Percentiles rank a stretch among this genome's conserved stretches.
These are phyloP conservation scores for Chenopodium berlandieri DNA, from an alignment of 148 eudicot genomes.

Conservation along the genomic window DNA sequence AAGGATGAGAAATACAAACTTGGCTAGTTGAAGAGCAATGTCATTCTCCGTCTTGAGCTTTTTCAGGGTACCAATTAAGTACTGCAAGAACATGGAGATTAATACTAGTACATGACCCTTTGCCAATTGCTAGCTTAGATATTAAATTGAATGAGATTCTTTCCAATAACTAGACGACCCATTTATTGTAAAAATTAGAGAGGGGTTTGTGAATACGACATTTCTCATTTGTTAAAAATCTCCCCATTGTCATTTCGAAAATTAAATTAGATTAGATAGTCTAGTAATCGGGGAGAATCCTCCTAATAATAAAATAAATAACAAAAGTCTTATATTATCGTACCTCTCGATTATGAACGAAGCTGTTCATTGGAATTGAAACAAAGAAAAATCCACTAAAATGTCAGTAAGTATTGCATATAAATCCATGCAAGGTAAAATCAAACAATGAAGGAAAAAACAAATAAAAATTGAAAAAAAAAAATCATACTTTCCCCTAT, in stretches of 20 bases:
- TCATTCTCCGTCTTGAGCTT: conserved; percentile 70
- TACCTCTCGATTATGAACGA: conserved; percentile 51
- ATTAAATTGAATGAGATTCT: not conserved
- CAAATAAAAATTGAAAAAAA: not conserved
- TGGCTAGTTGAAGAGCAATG: conserved; percentile 50
- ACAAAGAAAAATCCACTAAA: not conserved
- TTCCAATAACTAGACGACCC: not conserved
- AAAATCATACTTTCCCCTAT: conserved; percentile 51
- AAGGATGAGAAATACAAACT: conserved; percentile 28
- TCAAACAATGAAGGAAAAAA: not conserved
- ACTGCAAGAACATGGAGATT: conserved; percentile 36
- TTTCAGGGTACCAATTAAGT: conserved; percentile 45
- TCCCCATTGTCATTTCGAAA: too few species aligned
- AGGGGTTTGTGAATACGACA: too few species aligned
- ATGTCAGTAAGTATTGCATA: not conserved
- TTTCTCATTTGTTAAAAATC: too few species aligned
- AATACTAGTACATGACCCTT: not conserved
- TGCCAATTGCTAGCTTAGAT: not conserved
- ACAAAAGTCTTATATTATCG: not conserved
- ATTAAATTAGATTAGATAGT: not conserved
- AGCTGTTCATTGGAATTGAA: conserved; percentile 23
- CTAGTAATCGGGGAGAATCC: not conserved
- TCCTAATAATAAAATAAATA: not conserved
- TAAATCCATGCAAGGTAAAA: not conserved
- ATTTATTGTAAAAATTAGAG: too few species aligned